These are phyloP conservation scores for Euryodendron excelsum DNA, from an alignment of 148 eudicot species.

Conservation along the genomic window DNA sequence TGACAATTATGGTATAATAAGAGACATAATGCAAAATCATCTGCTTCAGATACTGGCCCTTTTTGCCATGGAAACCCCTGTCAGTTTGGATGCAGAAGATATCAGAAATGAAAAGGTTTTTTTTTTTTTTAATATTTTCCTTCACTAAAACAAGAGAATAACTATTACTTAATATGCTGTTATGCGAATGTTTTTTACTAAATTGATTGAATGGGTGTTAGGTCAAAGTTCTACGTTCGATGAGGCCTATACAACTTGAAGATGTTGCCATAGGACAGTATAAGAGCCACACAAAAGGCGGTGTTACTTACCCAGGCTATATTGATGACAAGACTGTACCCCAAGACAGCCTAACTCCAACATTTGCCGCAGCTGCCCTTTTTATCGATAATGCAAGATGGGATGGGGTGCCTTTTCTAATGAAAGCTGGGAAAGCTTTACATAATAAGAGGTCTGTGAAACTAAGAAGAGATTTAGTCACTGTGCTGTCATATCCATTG, in stretches of 20 bases:
- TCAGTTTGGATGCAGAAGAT: conserved; percentile 96
- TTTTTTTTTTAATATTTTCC: no score
- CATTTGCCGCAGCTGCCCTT: conserved; percentile 96
- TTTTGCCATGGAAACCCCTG: conserved; percentile 99
- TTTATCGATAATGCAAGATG: conserved; percentile 95
- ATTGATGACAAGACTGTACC: conserved; percentile 94
- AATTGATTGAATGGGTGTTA: conserved; percentile 26
- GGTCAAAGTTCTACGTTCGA: conserved; percentile 97
- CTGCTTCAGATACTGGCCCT: conserved; percentile 92
- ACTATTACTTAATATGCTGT: not conserved
- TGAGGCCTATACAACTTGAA: conserved; percentile 79
- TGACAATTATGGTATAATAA: conserved; percentile 85
- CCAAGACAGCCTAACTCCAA: conserved; percentile 74
- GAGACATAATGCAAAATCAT: conserved; percentile 99
- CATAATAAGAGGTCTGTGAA: conserved; percentile 64
- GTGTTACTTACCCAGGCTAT: conserved; percentile 65
- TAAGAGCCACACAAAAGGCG: conserved; percentile 84
- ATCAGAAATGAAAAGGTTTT: conserved; percentile 94
- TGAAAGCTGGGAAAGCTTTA: conserved; percentile 98
- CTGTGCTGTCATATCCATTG: not conserved
- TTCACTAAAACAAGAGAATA: not conserved
- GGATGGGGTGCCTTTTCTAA: conserved; percentile 97
- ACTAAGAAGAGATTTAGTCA: not conserved
- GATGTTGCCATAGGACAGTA: conserved; percentile 84
- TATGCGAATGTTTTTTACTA: not conserved